Base-by-base conservation (phyloP, 2,329 filamentous ascomycete species). In the Cordyceps javanica region DNA sequence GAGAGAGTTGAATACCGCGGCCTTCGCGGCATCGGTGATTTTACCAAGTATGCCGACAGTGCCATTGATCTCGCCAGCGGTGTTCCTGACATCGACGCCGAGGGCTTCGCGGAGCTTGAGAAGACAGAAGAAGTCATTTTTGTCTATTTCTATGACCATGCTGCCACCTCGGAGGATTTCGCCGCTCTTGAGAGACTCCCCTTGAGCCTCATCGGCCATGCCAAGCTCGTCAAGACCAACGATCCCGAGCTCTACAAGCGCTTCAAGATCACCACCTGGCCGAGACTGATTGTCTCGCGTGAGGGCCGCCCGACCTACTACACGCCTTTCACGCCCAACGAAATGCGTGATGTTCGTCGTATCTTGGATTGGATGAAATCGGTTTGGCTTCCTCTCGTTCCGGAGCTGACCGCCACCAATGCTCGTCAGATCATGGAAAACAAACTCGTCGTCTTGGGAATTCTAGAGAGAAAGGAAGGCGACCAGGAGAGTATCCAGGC, bases 261-360 rank as follows among this genome's bases (percentile, higher is more conserved):
- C 58, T 99, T 92, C 81, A 96, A 95, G 79, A 94, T 99, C 66
- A 92, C 89, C 4, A 97, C 93, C 0, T 97, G 91, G 90, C 94
- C 94, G n/a, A 86, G 93, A 57, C 77, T 99, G 44, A 73, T 99
- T 60, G 94, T 97, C 3, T 90, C 90, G 13, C 83, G 94, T 59
- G 91, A 97, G 69, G 91, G 91, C 10, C 87, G 92, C 45, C 88
- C 94, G 39, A 93, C 87, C 1, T 97, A 97, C 72, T 99, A 95
- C 71, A 89, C 86, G 28, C 90, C 89, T 8, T 80, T 97, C 39
- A 89, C 91, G 0, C 94, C 94, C 1, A 84, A 88, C 66, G 91
- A 96, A 65, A 97, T 97, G 90, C 87, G 94, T 59, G 90, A 99
- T 67, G 88, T 88, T 60, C 82, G 86, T 55, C 83, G 67, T 63